Evolutionary conservation across 2,329 filamentous ascomycete genomes (phyloP).

Genomic region (Venturia carpophila): DNA sequence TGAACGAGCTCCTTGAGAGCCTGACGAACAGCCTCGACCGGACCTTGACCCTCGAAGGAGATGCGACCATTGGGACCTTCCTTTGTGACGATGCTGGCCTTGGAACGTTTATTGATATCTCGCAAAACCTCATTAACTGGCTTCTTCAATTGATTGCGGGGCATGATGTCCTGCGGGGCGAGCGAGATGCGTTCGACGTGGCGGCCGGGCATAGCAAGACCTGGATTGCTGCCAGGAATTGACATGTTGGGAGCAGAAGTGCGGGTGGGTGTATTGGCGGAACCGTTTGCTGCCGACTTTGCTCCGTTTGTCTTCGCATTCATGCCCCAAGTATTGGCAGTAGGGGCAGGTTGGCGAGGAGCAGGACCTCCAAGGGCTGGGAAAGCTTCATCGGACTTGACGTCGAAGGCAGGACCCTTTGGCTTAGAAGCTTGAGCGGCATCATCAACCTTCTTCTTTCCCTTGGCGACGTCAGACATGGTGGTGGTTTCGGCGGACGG

Average conservation of each 20-base stretch:
- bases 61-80: conserved; percentile 63
- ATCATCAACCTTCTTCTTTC: conserved; percentile 58
- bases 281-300: conserved; percentile 46
- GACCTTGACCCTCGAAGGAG: conserved; percentile 78
- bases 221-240: conserved; percentile 1
- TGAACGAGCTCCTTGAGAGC: conserved; percentile 83
- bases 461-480: conserved; percentile 58
- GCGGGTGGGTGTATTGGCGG: conserved; percentile 35
- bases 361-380: conserved; percentile 71
- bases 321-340: conserved; percentile 68
- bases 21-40: conserved; percentile 74
- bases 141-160: conserved; percentile 70
- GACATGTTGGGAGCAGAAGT: not conserved
- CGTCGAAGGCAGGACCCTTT: conserved; percentile 54
- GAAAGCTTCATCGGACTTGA: conserved; percentile 83
- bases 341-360: conserved; percentile 39
- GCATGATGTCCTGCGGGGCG: conserved; percentile 66
- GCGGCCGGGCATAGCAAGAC: conserved; percentile 73
- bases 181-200: conserved; percentile 70
- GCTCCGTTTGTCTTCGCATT: conserved; percentile 37
- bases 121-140: conserved; percentile 78
- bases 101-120: conserved; percentile 87
- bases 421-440: conserved; percentile 28
- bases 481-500: conserved; percentile 26
- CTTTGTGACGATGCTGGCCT: conserved; percentile 73